These are phyloP conservation scores for Aureobasidium sp. DNA, from an alignment of 2,329 filamentous ascomycete genomes.

Conservation along the genomic window DNA sequence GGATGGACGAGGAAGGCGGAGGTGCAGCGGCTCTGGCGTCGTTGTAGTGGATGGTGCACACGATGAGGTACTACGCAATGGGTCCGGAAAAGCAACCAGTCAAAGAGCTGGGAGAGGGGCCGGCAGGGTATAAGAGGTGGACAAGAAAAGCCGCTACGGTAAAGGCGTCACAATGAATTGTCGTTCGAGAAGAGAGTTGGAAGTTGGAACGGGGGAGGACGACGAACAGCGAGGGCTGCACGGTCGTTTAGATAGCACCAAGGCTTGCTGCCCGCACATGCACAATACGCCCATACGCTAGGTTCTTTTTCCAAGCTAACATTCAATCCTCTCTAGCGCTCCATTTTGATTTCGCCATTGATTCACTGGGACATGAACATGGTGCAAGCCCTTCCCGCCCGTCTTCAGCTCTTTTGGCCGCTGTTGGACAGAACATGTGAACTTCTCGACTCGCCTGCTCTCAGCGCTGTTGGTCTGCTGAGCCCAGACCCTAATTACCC, in stretches of 20 bases:
- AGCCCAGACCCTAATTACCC: slow-evolving; percentile 8
- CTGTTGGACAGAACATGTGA: too few species aligned
- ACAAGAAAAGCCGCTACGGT: slow-evolving; percentile 6
- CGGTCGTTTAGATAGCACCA: slow-evolving; percentile 10
- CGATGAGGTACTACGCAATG: not conserved
- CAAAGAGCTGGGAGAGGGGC: not conserved
- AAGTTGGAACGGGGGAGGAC: not conserved
- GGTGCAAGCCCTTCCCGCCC: slow-evolving; percentile 1
- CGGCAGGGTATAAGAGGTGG: slow-evolving; percentile 7
- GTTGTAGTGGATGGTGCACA: not conserved
- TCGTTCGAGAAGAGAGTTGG: slow-evolving; percentile 7
- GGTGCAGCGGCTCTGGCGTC: not conserved
- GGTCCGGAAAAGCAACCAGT: not conserved
- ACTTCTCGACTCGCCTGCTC: not conserved
- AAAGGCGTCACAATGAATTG: slow-evolving; percentile 4
- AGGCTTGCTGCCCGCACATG: not conserved
- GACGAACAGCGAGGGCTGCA: not conserved
- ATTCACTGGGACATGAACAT: not conserved
- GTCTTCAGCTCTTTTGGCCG: not conserved
- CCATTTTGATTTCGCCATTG: not conserved
- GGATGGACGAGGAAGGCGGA: not conserved
- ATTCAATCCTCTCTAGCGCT: not conserved
- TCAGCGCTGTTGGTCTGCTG: not conserved
- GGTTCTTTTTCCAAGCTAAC: slow-evolving; percentile 4
- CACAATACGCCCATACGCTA: not conserved